phyloP scores from a whole-genome alignment of 2,329 filamentous ascomycete species.

The Exutisphaerella laricina region DNA sequence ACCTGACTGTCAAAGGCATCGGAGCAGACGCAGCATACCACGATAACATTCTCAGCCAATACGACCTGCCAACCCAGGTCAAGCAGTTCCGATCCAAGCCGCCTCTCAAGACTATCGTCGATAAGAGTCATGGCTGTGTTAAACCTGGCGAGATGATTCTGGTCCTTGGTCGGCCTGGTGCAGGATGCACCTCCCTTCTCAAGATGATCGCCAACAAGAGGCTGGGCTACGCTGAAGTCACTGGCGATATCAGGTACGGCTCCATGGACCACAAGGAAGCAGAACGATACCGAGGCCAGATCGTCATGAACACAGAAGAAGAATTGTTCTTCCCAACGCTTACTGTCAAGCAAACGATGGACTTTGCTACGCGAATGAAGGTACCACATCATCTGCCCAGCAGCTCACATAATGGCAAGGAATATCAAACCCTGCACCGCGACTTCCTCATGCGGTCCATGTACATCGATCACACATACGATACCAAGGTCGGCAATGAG shows the following conservation, averaged over 20 bases:
- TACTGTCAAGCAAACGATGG: constrained; percentile 52
- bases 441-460: constrained; percentile 55
- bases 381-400: constrained; percentile 41
- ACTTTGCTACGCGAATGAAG: constrained; percentile 50
- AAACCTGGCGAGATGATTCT: constrained; percentile 50
- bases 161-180: constrained; percentile 29
- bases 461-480: constrained; percentile 53
- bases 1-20: constrained; percentile 59
- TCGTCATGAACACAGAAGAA: constrained; percentile 44
- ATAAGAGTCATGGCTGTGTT: constrained; percentile 57
- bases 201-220: constrained; percentile 64
- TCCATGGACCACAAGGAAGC: constrained; percentile 39
- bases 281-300: constrained; percentile 42
- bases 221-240: constrained; percentile 39
- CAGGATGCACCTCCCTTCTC: constrained; percentile 60
- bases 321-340: constrained; percentile 52
- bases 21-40: constrained; percentile 59
- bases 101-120: constrained; percentile 59
- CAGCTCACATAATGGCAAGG: constrained; percentile 34
- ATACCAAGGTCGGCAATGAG: constrained; percentile 64
- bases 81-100: constrained; percentile 41
- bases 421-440: constrained; percentile 44
- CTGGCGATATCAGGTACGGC: constrained; percentile 56
- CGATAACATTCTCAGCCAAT: constrained; percentile 50
- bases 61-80: constrained; percentile 46